Evolutionary conservation across 2,329 filamentous ascomycete species (phyloP).

Genomic region (Furcasterigmium furcatum): DNA sequence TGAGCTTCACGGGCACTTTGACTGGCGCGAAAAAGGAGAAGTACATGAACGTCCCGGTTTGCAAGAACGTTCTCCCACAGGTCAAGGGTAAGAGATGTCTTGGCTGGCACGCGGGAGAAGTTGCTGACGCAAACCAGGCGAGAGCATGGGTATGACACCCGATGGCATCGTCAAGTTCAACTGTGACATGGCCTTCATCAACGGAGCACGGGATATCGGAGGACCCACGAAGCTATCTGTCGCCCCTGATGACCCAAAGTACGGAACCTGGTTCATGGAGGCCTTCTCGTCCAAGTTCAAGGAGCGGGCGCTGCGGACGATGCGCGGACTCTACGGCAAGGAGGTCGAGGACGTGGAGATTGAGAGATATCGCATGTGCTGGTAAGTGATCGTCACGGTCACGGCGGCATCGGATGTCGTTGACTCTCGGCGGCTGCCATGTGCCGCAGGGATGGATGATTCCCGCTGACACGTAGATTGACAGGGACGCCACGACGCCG

Average conservation of each 20-base stretch:
- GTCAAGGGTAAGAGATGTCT: slow-evolving; percentile 33
- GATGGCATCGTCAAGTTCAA: slow-evolving; percentile 58
- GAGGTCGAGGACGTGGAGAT: slow-evolving; percentile 33
- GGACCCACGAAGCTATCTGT: slow-evolving; percentile 44
- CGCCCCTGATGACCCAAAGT: slow-evolving; percentile 38
- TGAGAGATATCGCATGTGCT: slow-evolving; percentile 42
- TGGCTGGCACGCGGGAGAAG: not conserved
- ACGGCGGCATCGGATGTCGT: not conserved
- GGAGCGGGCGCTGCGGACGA: slow-evolving; percentile 33
- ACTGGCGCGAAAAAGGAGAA: slow-evolving; percentile 40
- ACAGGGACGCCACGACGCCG: slow-evolving; percentile 59
- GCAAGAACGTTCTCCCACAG: slow-evolving; percentile 39
- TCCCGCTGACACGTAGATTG: not conserved
- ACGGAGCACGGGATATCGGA: not conserved
- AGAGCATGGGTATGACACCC: slow-evolving; percentile 39
- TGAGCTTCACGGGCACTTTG: slow-evolving; percentile 36
- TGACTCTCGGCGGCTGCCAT: slow-evolving; percentile 15
- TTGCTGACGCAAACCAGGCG: slow-evolving; percentile 21
- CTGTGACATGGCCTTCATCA: slow-evolving; percentile 49
- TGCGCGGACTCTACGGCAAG: slow-evolving; percentile 37
- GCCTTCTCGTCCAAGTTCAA: slow-evolving; percentile 38
- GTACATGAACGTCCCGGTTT: slow-evolving; percentile 49
- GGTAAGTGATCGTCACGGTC: slow-evolving; percentile 24
- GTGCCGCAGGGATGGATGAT: not conserved
- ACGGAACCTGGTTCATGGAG: slow-evolving; percentile 37